phyloP scores from a whole-genome alignment of 169 alveolate genomes.

The Cryptosporidium xiaoi region DNA sequence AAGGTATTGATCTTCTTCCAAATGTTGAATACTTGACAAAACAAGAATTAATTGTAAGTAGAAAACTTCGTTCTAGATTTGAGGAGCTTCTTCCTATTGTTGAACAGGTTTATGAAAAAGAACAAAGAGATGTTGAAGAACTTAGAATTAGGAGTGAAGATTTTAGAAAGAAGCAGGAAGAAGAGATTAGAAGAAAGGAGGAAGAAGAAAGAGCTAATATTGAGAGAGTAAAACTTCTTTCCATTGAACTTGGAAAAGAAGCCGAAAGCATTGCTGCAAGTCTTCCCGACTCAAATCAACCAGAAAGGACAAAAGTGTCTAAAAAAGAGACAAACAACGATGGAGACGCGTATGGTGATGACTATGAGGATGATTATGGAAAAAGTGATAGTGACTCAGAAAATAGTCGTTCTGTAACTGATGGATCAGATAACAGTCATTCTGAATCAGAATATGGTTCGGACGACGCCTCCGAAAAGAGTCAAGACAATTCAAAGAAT shows the following conservation, averaged over 20 bases:
- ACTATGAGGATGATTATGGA: neutral
- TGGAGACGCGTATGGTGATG: neutral
- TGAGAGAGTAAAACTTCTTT: conserved; percentile 55
- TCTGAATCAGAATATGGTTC: conserved; percentile 3
- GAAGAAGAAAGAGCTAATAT: conserved; percentile 44
- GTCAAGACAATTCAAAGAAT: no score
- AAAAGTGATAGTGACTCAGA: neutral
- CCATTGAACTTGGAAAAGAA: conserved; percentile 63
- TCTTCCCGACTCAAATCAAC: conserved; percentile 21
- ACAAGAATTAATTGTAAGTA: conserved; percentile 59
- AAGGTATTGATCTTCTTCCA: conserved; percentile 53
- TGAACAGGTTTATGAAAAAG: conserved; percentile 72
- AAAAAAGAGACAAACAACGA: conserved; percentile 14
- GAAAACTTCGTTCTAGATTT: conserved; percentile 61
- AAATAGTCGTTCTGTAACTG: neutral
- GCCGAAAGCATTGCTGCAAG: conserved; percentile 73
- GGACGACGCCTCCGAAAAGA: neutral
- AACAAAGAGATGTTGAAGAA: conserved; percentile 72
- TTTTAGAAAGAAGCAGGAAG: conserved; percentile 68
- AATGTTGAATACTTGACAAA: conserved; percentile 19
- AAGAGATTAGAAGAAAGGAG: conserved; percentile 32
- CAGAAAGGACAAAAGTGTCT: conserved; percentile 1
- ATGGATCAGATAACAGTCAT: neutral
- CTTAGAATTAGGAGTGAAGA: conserved; percentile 54
- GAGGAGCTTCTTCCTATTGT: conserved; percentile 66